phyloP scores from a whole-genome alignment of 2,329 filamentous ascomycete genomes.

The Plenodomus tracheiphilus region DNA sequence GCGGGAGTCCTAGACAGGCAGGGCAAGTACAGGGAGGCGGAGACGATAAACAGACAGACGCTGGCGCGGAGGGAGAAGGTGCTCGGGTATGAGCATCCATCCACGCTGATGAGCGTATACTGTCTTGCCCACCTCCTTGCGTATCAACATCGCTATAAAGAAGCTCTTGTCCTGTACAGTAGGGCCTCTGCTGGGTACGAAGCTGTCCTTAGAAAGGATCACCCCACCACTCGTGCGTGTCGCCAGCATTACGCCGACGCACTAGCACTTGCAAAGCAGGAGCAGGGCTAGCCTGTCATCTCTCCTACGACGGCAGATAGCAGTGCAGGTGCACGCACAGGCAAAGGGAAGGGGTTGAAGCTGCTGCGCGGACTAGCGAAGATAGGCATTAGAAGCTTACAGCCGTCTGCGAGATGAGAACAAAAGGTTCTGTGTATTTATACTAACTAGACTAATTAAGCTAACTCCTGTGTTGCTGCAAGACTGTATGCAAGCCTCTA shows the following conservation, averaged over 20 bases:
- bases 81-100: slow-evolving; percentile 1
- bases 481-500: neutral
- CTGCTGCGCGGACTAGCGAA: slow-evolving; percentile 2
- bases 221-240: slow-evolving; percentile 3
- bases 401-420: neutral
- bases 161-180: slow-evolving; percentile 5
- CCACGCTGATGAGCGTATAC: slow-evolving; percentile 1
- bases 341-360: neutral
- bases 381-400: slow-evolving; percentile 3
- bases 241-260: neutral
- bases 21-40: slow-evolving; percentile 4
- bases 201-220: slow-evolving; percentile 4
- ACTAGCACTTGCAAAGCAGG: slow-evolving; percentile 1
- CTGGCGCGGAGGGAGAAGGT: slow-evolving; percentile 1
- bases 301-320: neutral
- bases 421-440: neutral
- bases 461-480: neutral
- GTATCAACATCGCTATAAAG: slow-evolving; percentile 1
- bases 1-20: neutral
- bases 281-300: neutral
- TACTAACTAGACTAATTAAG: neutral
- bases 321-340: neutral
- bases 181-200: slow-evolving; percentile 6
- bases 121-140: slow-evolving; percentile 5
- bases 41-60: slow-evolving; percentile 1